Conservation (phyloP, 75 land plant species). For the Pinus albicaulis region DNA sequence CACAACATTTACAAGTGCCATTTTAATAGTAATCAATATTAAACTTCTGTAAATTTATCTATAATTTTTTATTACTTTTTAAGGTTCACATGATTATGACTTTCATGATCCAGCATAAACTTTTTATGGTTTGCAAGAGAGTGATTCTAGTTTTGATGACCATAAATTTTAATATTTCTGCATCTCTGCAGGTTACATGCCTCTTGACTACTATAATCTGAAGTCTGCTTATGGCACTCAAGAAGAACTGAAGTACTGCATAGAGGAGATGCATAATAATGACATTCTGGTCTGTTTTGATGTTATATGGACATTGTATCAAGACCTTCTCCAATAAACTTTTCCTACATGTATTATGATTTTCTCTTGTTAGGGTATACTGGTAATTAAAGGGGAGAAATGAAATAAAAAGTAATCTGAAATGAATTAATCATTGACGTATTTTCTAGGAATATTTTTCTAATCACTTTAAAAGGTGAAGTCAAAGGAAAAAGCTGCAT, state of each 20-base stretch:
- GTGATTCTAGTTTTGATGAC: neutral
- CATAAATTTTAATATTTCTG: neutral
- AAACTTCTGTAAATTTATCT: neutral
- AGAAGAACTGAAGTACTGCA: slow-evolving; percentile 66
- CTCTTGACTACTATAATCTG: slow-evolving; percentile 71
- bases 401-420: too few relatives aligned
- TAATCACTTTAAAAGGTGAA: too few relatives aligned
- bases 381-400: too few relatives aligned
- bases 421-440: too few relatives aligned
- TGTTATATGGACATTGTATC: neutral
- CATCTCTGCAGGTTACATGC: slow-evolving; percentile 71
- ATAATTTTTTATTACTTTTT: neutral
- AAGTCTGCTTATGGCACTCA: slow-evolving; percentile 71
- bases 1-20: neutral
- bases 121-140: neutral
- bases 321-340: neutral
- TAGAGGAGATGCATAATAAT: slow-evolving; percentile 73
- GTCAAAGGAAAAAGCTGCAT: too few relatives aligned
- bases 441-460: too few relatives aligned
- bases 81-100: neutral
- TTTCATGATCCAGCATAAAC: neutral
- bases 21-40: neutral
- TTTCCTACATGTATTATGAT: neutral
- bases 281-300: slow-evolving; percentile 55
- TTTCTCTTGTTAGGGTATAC: neutral